A percentile compares a stretch with the other conserved stretches of the same genome.
Evolutionary conservation across 2,329 filamentous ascomycete species (phyloP).

Genomic region (Ophiostoma ips): DNA sequence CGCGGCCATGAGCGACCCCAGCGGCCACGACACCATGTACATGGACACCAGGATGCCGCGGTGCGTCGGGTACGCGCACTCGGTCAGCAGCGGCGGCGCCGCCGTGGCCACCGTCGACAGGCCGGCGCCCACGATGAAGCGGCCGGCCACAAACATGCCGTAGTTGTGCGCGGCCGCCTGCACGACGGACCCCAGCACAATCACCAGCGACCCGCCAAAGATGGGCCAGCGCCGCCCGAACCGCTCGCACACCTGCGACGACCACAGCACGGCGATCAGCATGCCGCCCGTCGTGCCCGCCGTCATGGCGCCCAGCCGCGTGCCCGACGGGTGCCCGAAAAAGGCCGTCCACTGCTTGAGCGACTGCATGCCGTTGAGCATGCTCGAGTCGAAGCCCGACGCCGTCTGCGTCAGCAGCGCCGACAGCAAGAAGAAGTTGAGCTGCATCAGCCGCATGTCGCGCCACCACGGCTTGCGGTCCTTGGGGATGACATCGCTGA

Average conservation of each 20-base stretch:
- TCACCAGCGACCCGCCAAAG: slow-evolving; percentile 54
- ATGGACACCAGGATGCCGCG: slow-evolving; percentile 61
- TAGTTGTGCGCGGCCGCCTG: slow-evolving; percentile 52
- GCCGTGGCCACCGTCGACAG: slow-evolving; percentile 30
- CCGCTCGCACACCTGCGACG: slow-evolving; percentile 30
- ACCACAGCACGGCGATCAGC: slow-evolving; percentile 5
- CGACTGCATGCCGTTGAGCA: slow-evolving; percentile 23
- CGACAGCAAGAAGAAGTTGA: slow-evolving; percentile 21
- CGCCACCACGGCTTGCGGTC: slow-evolving; percentile 14
- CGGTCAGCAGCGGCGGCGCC: slow-evolving; percentile 20
- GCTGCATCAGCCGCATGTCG: slow-evolving; percentile 16
- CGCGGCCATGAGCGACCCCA: slow-evolving; percentile 56
- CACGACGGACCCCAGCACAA: slow-evolving; percentile 56
- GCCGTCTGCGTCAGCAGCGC: slow-evolving; percentile 21
- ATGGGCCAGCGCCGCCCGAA: slow-evolving; percentile 62
- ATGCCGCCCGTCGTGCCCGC: slow-evolving; percentile 1
- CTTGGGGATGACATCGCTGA: slow-evolving; percentile 12
- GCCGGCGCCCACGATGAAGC: slow-evolving; percentile 53
- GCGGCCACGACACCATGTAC: slow-evolving; percentile 72
- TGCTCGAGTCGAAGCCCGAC: slow-evolving; percentile 21
- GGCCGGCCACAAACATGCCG: slow-evolving; percentile 53
- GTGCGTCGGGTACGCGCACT: slow-evolving; percentile 65
- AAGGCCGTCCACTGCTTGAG: slow-evolving; percentile 19
- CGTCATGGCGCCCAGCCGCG: slow-evolving; percentile 20
- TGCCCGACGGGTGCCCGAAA: slow-evolving; percentile 19